Evolutionary conservation across 352 stramenopile genomes (phyloP), one percentile per base, ranked within the genome.

Genomic region (Phytopythium mirpurense): DNA sequence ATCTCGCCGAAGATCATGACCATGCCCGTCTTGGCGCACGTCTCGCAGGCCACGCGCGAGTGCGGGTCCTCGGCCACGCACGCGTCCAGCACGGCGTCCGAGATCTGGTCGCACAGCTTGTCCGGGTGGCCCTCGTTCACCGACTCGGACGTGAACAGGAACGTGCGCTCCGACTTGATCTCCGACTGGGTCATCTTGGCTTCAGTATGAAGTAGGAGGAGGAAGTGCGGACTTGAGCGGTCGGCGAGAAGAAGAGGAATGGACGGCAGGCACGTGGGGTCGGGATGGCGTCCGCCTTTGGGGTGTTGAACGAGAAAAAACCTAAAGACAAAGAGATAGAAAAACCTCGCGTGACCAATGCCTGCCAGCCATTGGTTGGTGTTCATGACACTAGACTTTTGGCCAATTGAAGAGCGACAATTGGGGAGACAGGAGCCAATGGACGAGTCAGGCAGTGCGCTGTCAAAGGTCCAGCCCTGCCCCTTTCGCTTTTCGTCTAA

Each of bases 1-100:
- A 99, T 99, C 86, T 99, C 97, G 57, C 97, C 97, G 68, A 99
- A 99, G 67, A 99, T 98, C 96, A 99, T 99, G 59, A 99, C 96
- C 88, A 99, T 99, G 68, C 96, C 96, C 4, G 96, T 99, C 87
- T 99, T 99, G 64, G 92, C 96, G 78, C 95, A 98, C 31, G 96
- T 99, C 82, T 99, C 97, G 60, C 96, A 98, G 27, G 97, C 97
- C 40, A 99, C 97, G 69, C 97, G 97, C 60, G 96, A 98, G 70
- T 97, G 93, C 51, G 97, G 96, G 78, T 99, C 97, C 67, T 98
- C 93, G n/a, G 83, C 80, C 45, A 99, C 78, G 77, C 96, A 99
- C 50, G 97, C 97, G 74, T 99, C 97, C 32, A 99, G 83, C 51
- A 99, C 95, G 52, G 97, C 97, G 81, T 99, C 97, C 58, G 92